Evolutionary conservation across 441 rosid species (phyloP).

Genomic region (Erodium chrysanthum): DNA sequence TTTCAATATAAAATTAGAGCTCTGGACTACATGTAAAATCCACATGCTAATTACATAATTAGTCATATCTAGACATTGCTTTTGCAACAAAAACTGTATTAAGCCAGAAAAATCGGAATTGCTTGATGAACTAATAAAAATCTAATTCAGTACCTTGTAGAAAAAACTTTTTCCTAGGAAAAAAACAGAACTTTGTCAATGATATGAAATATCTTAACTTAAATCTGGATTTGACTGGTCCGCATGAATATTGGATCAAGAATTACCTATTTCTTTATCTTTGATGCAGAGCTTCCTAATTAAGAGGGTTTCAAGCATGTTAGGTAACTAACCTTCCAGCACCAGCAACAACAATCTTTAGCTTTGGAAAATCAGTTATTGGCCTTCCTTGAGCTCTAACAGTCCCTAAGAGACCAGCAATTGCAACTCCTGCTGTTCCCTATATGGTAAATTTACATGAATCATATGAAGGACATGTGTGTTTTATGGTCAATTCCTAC

Average conservation of each 20-base stretch:
- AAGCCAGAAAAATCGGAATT: too few relatives aligned
- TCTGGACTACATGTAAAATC: too few relatives aligned
- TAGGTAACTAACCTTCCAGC: conserved; percentile 76
- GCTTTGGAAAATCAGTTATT: conserved; percentile 95
- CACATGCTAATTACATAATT: too few relatives aligned
- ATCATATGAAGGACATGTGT: not conserved
- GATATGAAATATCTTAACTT: too few relatives aligned
- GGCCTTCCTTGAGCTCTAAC: conserved; percentile 98
- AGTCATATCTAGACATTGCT: too few relatives aligned
- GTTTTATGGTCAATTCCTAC: not conserved
- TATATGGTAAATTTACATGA: conserved; percentile 22
- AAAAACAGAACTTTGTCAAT: too few relatives aligned
- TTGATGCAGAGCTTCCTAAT: not conserved
- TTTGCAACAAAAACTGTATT: too few relatives aligned
- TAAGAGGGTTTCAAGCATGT: not conserved
- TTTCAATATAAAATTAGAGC: too few relatives aligned
- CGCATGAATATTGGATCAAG: not conserved
- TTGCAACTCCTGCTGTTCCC: conserved; percentile 99
- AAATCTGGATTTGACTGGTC: too few relatives aligned
- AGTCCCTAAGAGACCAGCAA: conserved; percentile 98
- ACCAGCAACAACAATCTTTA: conserved; percentile 94
- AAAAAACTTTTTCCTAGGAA: too few relatives aligned
- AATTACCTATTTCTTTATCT: not conserved
- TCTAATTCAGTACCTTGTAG: too few relatives aligned
- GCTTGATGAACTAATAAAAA: too few relatives aligned